Percentiles rank a stretch among this genome's conserved stretches.
Evolutionary conservation across 257 asterid species (phyloP).

Genomic region (Lycium barbarum): DNA sequence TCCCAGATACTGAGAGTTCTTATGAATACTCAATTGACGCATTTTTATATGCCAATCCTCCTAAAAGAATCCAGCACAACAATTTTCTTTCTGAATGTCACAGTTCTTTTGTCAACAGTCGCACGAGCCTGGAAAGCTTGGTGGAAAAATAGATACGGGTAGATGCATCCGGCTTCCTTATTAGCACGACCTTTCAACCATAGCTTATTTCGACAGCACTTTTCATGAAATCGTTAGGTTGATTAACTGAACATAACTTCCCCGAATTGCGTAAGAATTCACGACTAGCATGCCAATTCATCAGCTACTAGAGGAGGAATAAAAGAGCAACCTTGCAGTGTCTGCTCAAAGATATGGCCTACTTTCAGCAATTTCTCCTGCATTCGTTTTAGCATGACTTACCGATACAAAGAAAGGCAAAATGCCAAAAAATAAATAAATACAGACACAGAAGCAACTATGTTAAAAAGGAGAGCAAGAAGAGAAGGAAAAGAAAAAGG

Average conservation of each 20-base stretch:
- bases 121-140: not conserved
- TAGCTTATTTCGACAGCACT: not conserved
- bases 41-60: not conserved
- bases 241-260: not conserved
- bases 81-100: not conserved
- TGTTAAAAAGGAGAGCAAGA: not conserved
- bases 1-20: not conserved
- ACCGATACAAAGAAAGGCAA: not conserved
- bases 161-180: not conserved
- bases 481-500: not conserved
- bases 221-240: not conserved
- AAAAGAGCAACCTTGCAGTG: slow-evolving; percentile 67
- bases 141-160: slow-evolving; percentile 1
- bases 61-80: not conserved
- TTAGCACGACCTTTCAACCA: not conserved
- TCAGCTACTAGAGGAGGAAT: slow-evolving; percentile 76
- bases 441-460: not conserved
- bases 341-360: slow-evolving; percentile 96
- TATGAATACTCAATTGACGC: not conserved
- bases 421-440: not conserved
- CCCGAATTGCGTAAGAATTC: not conserved
- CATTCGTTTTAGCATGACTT: slow-evolving; percentile 31
- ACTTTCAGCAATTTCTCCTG: slow-evolving; percentile 84
- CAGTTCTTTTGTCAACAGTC: not conserved
- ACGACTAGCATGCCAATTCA: slow-evolving; percentile 42